Conservation (phyloP, 1,284 basidiomycete species). For the Chalciporus sp. region DNA sequence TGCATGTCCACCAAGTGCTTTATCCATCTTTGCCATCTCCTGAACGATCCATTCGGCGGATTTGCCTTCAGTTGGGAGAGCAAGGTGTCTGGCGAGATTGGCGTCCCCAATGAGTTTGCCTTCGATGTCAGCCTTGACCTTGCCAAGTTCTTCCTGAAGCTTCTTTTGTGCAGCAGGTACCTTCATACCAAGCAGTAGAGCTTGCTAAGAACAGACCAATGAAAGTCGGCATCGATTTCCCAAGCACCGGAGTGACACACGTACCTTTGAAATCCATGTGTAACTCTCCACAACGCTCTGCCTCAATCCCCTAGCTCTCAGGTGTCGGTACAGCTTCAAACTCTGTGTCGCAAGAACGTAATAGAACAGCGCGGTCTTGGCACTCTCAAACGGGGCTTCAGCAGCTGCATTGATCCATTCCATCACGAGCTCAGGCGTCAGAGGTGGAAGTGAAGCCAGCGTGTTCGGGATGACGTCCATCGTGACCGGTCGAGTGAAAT, state of each 20-base stretch:
- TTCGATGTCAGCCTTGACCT: slow-evolving; percentile 68
- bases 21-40: slow-evolving; percentile 82
- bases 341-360: slow-evolving; percentile 60
- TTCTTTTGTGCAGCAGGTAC: slow-evolving; percentile 71
- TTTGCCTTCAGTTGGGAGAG: slow-evolving; percentile 71
- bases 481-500: not conserved
- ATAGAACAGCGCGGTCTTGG: slow-evolving; percentile 63
- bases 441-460: slow-evolving; percentile 12
- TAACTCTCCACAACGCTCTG: slow-evolving; percentile 57
- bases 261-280: slow-evolving; percentile 57
- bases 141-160: slow-evolving; percentile 70
- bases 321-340: slow-evolving; percentile 62
- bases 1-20: slow-evolving; percentile 44
- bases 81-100: slow-evolving; percentile 61
- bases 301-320: slow-evolving; percentile 72
- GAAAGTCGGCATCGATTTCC: not conserved
- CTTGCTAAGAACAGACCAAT: slow-evolving; percentile 37
- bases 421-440: slow-evolving; percentile 6
- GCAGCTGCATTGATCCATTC: slow-evolving; percentile 17
- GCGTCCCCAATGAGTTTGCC: slow-evolving; percentile 66
- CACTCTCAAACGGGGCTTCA: slow-evolving; percentile 41
- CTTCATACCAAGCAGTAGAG: slow-evolving; percentile 63
- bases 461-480: slow-evolving; percentile 12
- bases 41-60: slow-evolving; percentile 75
- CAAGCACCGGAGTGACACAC: slow-evolving; percentile 13